Percentiles rank a stretch among this genome's conserved stretches.
Conservation (phyloP, 2,329 filamentous ascomycete species). For the Epichloe baconii region DNA sequence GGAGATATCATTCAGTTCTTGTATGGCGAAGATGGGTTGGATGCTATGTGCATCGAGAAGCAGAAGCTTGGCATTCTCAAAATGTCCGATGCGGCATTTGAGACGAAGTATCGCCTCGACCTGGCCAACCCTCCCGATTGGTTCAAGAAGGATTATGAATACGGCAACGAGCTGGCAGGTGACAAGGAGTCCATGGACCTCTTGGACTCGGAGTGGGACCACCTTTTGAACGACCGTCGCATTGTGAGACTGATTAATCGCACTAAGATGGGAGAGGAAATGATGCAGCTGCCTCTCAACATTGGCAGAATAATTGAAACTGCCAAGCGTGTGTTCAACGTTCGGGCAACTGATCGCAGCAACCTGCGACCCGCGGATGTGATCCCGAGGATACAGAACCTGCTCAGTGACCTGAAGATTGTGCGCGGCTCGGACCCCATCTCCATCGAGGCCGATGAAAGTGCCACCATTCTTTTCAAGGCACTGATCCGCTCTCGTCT, state of each 20-base stretch:
- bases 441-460: constrained; percentile 75
- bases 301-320: constrained; percentile 82
- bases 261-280: constrained; percentile 62
- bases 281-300: constrained; percentile 87
- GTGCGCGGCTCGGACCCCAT: constrained; percentile 76
- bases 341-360: constrained; percentile 74
- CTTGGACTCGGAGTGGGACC: constrained; percentile 79
- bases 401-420: constrained; percentile 68
- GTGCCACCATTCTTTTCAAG: constrained; percentile 85
- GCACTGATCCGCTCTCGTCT: constrained; percentile 78
- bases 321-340: constrained; percentile 79
- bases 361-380: constrained; percentile 83
- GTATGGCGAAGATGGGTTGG: constrained; percentile 93
- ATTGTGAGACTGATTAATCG: constrained; percentile 58
- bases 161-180: constrained; percentile 73
- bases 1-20: constrained; percentile 95
- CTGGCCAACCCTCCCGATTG: constrained; percentile 46
- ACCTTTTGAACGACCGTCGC: constrained; percentile 59
- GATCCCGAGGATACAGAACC: constrained; percentile 60
- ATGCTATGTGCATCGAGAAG: constrained; percentile 86
- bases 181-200: constrained; percentile 78
- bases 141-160: constrained; percentile 49
- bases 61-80: constrained; percentile 81
- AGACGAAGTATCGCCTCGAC: constrained; percentile 72
- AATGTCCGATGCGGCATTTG: constrained; percentile 65